A percentile compares a stretch with the other conserved stretches of the same genome.
These are phyloP conservation scores for Penicillium sp. DNA, from an alignment of 2,329 filamentous ascomycete species.

Conservation along the genomic window DNA sequence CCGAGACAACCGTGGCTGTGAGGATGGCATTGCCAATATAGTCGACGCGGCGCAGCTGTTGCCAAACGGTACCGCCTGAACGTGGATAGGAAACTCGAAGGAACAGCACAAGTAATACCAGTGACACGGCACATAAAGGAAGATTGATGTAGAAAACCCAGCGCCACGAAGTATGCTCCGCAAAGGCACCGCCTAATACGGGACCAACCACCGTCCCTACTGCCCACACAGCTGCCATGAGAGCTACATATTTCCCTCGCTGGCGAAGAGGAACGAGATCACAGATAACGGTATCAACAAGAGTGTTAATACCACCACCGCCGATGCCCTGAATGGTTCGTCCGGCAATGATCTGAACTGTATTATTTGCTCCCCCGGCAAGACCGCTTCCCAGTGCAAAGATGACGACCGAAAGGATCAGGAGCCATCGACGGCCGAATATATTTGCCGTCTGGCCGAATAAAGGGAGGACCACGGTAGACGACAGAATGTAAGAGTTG, in stretches of 20 bases:
- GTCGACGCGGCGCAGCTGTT: slow-evolving; percentile 24
- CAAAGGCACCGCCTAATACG: slow-evolving; percentile 5
- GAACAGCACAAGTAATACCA: slow-evolving; percentile 1
- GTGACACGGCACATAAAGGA: neutral
- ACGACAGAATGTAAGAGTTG: slow-evolving; percentile 36
- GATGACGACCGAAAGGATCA: slow-evolving; percentile 45
- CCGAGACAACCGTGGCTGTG: slow-evolving; percentile 26
- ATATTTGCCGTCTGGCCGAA: slow-evolving; percentile 55
- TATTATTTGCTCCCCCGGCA: slow-evolving; percentile 49
- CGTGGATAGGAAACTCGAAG: slow-evolving; percentile 12
- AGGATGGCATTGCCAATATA: slow-evolving; percentile 33
- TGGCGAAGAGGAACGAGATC: slow-evolving; percentile 10
- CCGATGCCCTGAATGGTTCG: slow-evolving; percentile 10
- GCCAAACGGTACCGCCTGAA: neutral
- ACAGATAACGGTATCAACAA: slow-evolving; percentile 5
- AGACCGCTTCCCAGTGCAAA: slow-evolving; percentile 58
- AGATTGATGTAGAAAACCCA: slow-evolving; percentile 14
- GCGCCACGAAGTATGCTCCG: slow-evolving; percentile 4
- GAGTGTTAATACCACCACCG: slow-evolving; percentile 3
- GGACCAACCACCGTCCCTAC: slow-evolving; percentile 8
- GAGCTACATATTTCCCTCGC: slow-evolving; percentile 9
- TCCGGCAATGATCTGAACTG: slow-evolving; percentile 9
- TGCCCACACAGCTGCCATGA: slow-evolving; percentile 6
- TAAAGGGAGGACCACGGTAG: slow-evolving; percentile 52
- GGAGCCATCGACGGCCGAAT: slow-evolving; percentile 52